Evolutionary conservation across 2,329 filamentous ascomycete genomes (phyloP).

Genomic region (Biscogniauxia mediterranea): DNA sequence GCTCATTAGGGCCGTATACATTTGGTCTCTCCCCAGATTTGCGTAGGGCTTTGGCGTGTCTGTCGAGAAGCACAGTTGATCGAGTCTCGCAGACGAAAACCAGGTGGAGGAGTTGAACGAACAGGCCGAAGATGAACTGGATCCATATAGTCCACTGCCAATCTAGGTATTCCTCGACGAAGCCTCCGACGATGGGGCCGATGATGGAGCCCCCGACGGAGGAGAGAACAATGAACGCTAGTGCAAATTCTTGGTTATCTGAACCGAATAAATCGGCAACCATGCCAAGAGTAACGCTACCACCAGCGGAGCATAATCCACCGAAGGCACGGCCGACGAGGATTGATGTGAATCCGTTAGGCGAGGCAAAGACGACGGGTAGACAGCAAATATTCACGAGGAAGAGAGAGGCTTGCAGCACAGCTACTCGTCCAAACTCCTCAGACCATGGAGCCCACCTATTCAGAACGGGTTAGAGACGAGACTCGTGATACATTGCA

Average conservation of each 20-base stretch:
- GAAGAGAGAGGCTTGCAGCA: slow-evolving; percentile 49
- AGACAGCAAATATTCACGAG: slow-evolving; percentile 56
- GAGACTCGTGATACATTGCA: slow-evolving; percentile 6
- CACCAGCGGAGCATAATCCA: slow-evolving; percentile 61
- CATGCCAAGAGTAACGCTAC: slow-evolving; percentile 63
- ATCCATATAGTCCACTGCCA: slow-evolving; percentile 65
- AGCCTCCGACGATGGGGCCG: slow-evolving; percentile 54
- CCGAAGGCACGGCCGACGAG: slow-evolving; percentile 43
- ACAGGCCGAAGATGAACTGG: slow-evolving; percentile 55
- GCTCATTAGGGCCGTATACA: slow-evolving; percentile 47
- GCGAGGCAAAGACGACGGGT: slow-evolving; percentile 40
- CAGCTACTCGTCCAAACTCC: slow-evolving; percentile 50
- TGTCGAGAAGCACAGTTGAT: slow-evolving; percentile 55
- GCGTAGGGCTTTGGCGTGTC: slow-evolving; percentile 55
- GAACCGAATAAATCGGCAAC: slow-evolving; percentile 62
- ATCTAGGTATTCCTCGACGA: slow-evolving; percentile 43
- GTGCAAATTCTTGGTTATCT: slow-evolving; percentile 56
- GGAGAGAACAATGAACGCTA: slow-evolving; percentile 59
- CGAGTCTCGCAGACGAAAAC: slow-evolving; percentile 59
- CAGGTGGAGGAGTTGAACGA: slow-evolving; percentile 52
- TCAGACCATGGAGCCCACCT: slow-evolving; percentile 56
- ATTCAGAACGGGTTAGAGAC: slow-evolving; percentile 29
- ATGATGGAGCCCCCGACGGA: slow-evolving; percentile 55
- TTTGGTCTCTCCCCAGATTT: slow-evolving; percentile 42
- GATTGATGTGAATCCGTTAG: slow-evolving; percentile 38